phyloP scores from a whole-genome alignment of 208 protist genomes.

The Leishmania braziliensis region DNA sequence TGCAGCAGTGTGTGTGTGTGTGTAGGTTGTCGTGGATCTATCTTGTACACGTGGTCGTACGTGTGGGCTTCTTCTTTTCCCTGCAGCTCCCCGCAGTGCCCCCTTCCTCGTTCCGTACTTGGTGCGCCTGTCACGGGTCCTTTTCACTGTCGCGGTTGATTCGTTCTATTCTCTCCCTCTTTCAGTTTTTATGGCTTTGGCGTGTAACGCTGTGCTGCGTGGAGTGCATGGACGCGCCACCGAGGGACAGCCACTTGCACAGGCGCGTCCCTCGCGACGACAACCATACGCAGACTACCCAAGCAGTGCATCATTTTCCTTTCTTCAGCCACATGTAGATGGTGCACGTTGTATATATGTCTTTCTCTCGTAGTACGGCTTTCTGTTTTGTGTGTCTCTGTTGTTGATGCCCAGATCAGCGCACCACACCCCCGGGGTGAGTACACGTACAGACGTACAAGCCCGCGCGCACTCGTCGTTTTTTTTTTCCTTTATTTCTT shows the following conservation, averaged over 20 bases:
- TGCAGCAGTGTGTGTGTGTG: not conserved
- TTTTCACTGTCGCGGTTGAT: not conserved
- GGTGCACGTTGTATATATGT: not conserved
- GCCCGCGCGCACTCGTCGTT: not conserved
- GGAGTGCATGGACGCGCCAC: not conserved
- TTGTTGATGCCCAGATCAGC: not conserved
- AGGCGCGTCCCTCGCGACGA: not conserved
- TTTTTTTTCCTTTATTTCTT: conserved; percentile 14
- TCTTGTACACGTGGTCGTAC: no score
- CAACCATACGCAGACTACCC: not conserved
- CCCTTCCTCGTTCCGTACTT: not conserved
- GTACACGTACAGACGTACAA: not conserved
- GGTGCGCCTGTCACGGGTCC: not conserved
- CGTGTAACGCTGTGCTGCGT: not conserved
- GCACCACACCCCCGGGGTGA: not conserved
- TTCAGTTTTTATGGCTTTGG: not conserved
- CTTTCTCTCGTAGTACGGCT: not conserved
- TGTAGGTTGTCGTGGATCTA: not conserved
- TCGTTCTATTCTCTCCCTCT: not conserved
- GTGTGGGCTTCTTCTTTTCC: not conserved
- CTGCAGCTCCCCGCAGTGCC: not conserved
- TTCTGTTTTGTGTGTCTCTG: conserved; percentile 1
- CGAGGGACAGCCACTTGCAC: not conserved
- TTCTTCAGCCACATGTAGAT: not conserved
- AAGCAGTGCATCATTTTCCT: not conserved